These are phyloP conservation scores for Dendryphion nanum DNA, from an alignment of 2,329 filamentous ascomycete species.

Conservation along the genomic window DNA sequence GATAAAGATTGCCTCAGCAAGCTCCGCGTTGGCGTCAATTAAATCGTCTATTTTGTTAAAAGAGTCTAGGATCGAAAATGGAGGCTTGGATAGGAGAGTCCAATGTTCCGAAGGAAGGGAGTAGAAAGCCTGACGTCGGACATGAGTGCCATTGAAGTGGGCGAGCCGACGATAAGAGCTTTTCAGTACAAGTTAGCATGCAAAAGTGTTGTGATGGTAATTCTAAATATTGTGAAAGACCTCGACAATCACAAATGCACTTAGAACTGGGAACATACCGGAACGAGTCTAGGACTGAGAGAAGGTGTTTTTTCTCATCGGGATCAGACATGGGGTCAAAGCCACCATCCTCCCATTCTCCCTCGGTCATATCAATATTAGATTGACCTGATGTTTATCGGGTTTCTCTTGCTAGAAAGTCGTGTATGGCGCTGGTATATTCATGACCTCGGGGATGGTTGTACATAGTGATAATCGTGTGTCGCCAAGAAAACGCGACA, in stretches of 20 bases:
- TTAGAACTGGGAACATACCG: constrained; percentile 62
- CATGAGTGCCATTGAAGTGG: constrained; percentile 87
- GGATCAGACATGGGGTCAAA: constrained; percentile 69
- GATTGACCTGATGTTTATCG: too few species aligned
- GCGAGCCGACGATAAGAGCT: constrained; percentile 83
- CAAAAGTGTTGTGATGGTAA: neutral
- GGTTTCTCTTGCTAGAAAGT: too few species aligned
- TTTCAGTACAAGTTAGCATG: too few species aligned
- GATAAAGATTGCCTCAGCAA: constrained; percentile 76
- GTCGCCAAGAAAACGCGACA: too few species aligned
- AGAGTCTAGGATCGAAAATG: constrained; percentile 78
- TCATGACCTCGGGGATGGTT: too few species aligned
- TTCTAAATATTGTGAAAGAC: neutral
- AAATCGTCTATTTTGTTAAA: constrained; percentile 79
- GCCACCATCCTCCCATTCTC: constrained; percentile 56
- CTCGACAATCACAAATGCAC: neutral
- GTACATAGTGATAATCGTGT: too few species aligned
- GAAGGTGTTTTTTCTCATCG: constrained; percentile 78
- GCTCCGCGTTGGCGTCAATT: constrained; percentile 82
- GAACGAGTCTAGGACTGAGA: constrained; percentile 84
- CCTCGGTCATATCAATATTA: constrained; percentile 27
- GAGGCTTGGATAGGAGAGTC: constrained; percentile 74
- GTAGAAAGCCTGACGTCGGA: constrained; percentile 90
- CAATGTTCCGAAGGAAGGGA: constrained; percentile 81
- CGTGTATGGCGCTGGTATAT: too few species aligned